Percentiles rank a stretch among this genome's conserved stretches.
Conservation (phyloP, 164 flowering plant species). For the Liriodendron chinense region DNA sequence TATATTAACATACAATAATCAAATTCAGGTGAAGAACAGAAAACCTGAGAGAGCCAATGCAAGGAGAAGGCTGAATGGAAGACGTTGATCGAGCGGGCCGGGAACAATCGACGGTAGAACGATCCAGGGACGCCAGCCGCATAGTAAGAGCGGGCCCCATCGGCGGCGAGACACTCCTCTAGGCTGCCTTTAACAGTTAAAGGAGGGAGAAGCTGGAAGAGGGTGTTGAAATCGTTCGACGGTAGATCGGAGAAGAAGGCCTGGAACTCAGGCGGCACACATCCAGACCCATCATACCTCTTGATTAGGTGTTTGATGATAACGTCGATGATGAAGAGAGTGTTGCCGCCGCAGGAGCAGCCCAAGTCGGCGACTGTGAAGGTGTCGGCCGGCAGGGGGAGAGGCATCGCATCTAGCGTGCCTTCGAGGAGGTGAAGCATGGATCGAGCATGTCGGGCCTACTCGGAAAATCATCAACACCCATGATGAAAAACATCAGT, state of each 20-base stretch:
- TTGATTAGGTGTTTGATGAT: conserved; percentile 71
- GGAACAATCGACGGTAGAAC: conserved; percentile 75
- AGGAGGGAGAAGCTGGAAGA: conserved; percentile 85
- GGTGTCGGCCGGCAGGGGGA: conserved; percentile 36
- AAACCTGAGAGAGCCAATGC: conserved; percentile 95
- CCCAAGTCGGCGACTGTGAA: conserved; percentile 78
- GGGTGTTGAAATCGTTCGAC: conserved; percentile 88
- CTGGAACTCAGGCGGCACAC: conserved; percentile 67
- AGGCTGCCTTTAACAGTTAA: conserved; percentile 47
- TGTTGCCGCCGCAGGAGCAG: conserved; percentile 75
- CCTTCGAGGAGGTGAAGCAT: conserved; percentile 72
- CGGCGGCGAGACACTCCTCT: conserved; percentile 71
- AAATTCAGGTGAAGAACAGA: no score
- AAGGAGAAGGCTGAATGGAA: conserved; percentile 87
- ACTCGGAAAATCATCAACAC: conserved; percentile 7
- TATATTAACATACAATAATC: no score
- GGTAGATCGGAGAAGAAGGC: conserved; percentile 90
- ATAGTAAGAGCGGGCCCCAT: conserved; percentile 60
- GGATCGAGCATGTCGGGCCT: conserved; percentile 81
- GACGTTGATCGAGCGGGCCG: conserved; percentile 56
- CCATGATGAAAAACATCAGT: neutral
- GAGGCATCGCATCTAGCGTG: conserved; percentile 54
- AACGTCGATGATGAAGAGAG: conserved; percentile 52
- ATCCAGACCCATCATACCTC: conserved; percentile 56
- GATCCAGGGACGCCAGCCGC: conserved; percentile 89